phyloP scores from a whole-genome alignment of 495 filamentous ascomycete species.

The Talaromyces proteolyticus region DNA sequence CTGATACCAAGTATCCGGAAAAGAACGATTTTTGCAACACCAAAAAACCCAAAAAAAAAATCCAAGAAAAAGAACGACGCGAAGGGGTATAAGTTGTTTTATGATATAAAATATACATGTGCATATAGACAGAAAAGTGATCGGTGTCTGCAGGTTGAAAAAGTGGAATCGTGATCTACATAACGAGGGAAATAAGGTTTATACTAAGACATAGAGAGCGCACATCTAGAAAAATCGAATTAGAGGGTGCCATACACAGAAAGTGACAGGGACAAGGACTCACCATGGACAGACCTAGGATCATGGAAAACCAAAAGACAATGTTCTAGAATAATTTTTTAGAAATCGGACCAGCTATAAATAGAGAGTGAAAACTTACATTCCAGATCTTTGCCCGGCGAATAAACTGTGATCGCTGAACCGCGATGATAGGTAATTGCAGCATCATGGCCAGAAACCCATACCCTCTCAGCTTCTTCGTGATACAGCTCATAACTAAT shows the following conservation, averaged over 20 bases:
- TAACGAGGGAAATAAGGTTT: neutral
- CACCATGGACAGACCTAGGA: constrained; percentile 81
- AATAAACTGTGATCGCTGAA: constrained; percentile 76
- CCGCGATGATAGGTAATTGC: constrained; percentile 87
- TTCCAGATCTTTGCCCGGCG: constrained; percentile 71
- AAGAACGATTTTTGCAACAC: too few species aligned
- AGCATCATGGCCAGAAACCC: constrained; percentile 94
- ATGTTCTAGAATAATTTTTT: constrained; percentile 50
- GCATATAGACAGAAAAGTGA: neutral
- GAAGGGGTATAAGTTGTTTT: too few species aligned
- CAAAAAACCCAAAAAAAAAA: too few species aligned
- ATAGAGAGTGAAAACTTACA: constrained; percentile 23
- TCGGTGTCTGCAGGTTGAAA: too few species aligned
- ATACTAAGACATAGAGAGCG: constrained; percentile 51
- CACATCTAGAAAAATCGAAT: too few species aligned
- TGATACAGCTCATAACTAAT: constrained; percentile 96
- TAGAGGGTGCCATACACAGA: constrained; percentile 4
- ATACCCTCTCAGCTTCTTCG: constrained; percentile 92
- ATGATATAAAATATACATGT: too few species aligned
- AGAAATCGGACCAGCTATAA: neutral
- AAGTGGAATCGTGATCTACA: too few species aligned
- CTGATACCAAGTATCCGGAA: too few species aligned
- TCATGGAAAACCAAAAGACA: constrained; percentile 94
- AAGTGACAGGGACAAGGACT: constrained; percentile 21
- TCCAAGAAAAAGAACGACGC: too few species aligned